Conservation (phyloP, 805 yeast genomes). For the Ogataea kodamae region DNA sequence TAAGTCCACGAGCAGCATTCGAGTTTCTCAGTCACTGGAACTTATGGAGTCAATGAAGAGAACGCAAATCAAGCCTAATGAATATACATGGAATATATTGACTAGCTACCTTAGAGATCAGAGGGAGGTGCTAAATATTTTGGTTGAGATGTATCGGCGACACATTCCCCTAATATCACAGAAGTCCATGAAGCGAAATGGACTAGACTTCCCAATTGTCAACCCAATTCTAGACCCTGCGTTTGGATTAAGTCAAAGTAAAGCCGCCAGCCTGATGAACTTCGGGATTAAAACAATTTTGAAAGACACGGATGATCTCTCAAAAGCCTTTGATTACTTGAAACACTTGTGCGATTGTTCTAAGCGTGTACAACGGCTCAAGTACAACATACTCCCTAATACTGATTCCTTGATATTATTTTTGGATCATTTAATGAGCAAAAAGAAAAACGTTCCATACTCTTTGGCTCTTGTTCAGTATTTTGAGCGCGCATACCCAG, state of each 20-base stretch:
- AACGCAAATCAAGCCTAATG: conserved; percentile 9
- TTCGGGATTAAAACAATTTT: conserved; percentile 5
- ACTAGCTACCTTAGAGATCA: conserved; percentile 8
- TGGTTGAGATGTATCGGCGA: conserved; percentile 6
- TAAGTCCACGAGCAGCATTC: conserved; percentile 5
- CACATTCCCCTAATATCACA: conserved; percentile 12
- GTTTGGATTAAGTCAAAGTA: neutral
- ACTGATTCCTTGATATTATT: conserved; percentile 8
- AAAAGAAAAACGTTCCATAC: conserved; percentile 19
- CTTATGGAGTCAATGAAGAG: conserved; percentile 8
- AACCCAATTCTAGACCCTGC: conserved; percentile 5
- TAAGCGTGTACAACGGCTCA: neutral
- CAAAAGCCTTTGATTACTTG: conserved; percentile 9
- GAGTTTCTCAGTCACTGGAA: conserved; percentile 11
- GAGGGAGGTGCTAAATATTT: conserved; percentile 2
- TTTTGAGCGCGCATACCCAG: conserved; percentile 7
- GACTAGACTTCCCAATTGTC: conserved; percentile 12
- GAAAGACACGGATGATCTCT: conserved; percentile 1
- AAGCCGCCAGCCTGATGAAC: conserved; percentile 5
- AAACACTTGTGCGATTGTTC: neutral
- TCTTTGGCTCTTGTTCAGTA: conserved; percentile 19
- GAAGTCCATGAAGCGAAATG: conserved; percentile 1
- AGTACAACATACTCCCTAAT: conserved; percentile 1
- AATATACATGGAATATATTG: conserved; percentile 18
- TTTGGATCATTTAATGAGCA: conserved; percentile 11